Percentiles rank a stretch among this genome's conserved stretches.
Conservation (phyloP, 2,329 filamentous ascomycete species). For the Colletotrichum sp. region DNA sequence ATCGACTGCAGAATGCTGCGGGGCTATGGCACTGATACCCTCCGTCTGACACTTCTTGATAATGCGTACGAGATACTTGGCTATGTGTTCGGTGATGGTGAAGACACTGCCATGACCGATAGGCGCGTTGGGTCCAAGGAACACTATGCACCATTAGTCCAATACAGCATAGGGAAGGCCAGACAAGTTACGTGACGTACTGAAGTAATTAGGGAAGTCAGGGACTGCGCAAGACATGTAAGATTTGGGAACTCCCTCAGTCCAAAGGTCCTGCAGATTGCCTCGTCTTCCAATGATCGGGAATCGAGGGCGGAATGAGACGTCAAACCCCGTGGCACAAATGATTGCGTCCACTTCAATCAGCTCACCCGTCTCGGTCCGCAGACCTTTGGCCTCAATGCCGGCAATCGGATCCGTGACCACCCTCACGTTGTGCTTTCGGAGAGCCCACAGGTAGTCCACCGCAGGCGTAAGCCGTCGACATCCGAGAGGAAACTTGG, state of each 20-base stretch:
- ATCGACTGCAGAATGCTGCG: slow-evolving; percentile 26
- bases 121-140: slow-evolving; percentile 25
- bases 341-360: slow-evolving; percentile 18
- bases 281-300: slow-evolving; percentile 22
- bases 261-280: slow-evolving; percentile 29
- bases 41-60: slow-evolving; percentile 32
- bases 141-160: background rate
- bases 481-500: slow-evolving; percentile 17
- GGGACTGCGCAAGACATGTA: slow-evolving; percentile 30
- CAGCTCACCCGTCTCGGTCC: slow-evolving; percentile 3
- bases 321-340: slow-evolving; percentile 27
- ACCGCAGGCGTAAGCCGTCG: slow-evolving; percentile 26
- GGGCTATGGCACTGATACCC: slow-evolving; percentile 29
- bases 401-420: slow-evolving; percentile 22
- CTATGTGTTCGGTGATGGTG: slow-evolving; percentile 31
- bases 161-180: accelerated
- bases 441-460: slow-evolving; percentile 22
- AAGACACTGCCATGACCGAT: slow-evolving; percentile 25
- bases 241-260: slow-evolving; percentile 24
- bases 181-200: background rate
- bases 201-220: slow-evolving; percentile 33
- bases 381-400: slow-evolving; percentile 14
- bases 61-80: slow-evolving; percentile 35
- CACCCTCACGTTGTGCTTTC: slow-evolving; percentile 29
- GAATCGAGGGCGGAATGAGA: slow-evolving; percentile 29